These are phyloP conservation scores for Fusarium irregulare DNA, from an alignment of 2,329 filamentous ascomycete genomes.

Conservation along the genomic window DNA sequence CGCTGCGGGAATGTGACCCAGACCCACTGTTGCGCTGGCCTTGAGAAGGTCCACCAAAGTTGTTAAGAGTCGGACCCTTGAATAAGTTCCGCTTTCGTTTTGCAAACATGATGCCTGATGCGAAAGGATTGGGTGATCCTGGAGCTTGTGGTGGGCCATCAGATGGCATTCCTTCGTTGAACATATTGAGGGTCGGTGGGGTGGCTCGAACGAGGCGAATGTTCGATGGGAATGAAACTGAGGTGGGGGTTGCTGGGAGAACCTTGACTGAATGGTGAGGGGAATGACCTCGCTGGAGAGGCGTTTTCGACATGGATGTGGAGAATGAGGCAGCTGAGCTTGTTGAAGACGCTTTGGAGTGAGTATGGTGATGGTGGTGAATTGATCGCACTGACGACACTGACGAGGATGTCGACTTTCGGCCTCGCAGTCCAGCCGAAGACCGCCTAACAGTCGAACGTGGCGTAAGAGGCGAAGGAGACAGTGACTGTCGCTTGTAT, in stretches of 20 bases:
- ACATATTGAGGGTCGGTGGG: constrained; percentile 62
- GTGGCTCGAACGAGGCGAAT: constrained; percentile 81
- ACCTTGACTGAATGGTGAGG: constrained; percentile 95
- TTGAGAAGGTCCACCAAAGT: constrained; percentile 58
- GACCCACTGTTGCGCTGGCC: constrained; percentile 51
- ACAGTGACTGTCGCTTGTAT: constrained; percentile 83
- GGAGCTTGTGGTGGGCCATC: constrained; percentile 54
- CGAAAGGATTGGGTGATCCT: constrained; percentile 68
- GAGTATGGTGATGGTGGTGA: constrained; percentile 85
- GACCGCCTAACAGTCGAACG: constrained; percentile 86
- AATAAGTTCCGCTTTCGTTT: constrained; percentile 85
- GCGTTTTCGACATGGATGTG: constrained; percentile 75
- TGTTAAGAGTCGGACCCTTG: constrained; percentile 79
- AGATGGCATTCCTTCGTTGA: constrained; percentile 69
- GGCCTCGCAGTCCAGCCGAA: constrained; percentile 84
- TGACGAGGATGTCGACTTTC: constrained; percentile 96
- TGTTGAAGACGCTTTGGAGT: constrained; percentile 94
- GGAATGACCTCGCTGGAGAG: constrained; percentile 72
- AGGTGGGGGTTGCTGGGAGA: constrained; percentile 88
- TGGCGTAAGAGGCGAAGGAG: constrained; percentile 88
- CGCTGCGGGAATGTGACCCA: constrained; percentile 64
- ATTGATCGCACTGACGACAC: constrained; percentile 93
- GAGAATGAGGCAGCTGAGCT: constrained; percentile 83
- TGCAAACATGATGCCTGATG: constrained; percentile 77
- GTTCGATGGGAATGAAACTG: constrained; percentile 81